Base-by-base conservation (phyloP, 768 basidiomycete species). In the Leucocoprinus leucothites region DNA sequence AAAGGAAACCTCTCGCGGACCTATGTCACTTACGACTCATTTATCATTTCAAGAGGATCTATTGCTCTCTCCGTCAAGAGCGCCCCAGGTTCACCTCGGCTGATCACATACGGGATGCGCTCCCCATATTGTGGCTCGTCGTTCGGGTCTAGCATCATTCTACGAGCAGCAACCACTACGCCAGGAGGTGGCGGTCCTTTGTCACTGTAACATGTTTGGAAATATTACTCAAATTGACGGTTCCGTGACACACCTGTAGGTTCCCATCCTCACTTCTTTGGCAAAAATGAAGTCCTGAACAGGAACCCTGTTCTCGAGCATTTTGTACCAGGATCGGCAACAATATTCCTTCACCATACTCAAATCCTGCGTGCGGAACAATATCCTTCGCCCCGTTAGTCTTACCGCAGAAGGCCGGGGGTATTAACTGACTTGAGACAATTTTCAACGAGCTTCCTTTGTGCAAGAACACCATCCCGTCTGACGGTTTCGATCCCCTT, bases 401-500 rank as follows among this genome's bases (percentile, higher is more conserved):
- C 35, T 21, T 14, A n/a, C 25, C 16, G 25, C 14, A 45, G 24
- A 14, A 16, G 22, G 48, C 13, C 9, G 4, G 21, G 36, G 11
- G 11, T 11, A 40, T 9, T 1, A 0, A 66, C 78, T 59, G 62
- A 96, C 95, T 94, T 97, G 51, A 98, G 68, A 62, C 87, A 89
- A 4, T 78, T 84, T 69, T 98, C 96, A 1, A 88, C 84, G 85
- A 98, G 94, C 72, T 97, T 98, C 63, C 85, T 82, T 65, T 94
- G 91, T 0, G 94, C 97, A 3, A 84, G 81, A 26, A 97, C 84
- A 9, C 94, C 94, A 64, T 99, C 97, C 56, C 97, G 77, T 4
- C 97, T 81, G 26, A 98, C 90, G 1, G 94, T 98, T 71, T 99
- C 97, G 51, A 99, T 98, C 0, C 97, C 97, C 66, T 99, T 98